Base-by-base conservation (phyloP, 2,329 filamentous ascomycete genomes). In the Aspergillus latus region DNA sequence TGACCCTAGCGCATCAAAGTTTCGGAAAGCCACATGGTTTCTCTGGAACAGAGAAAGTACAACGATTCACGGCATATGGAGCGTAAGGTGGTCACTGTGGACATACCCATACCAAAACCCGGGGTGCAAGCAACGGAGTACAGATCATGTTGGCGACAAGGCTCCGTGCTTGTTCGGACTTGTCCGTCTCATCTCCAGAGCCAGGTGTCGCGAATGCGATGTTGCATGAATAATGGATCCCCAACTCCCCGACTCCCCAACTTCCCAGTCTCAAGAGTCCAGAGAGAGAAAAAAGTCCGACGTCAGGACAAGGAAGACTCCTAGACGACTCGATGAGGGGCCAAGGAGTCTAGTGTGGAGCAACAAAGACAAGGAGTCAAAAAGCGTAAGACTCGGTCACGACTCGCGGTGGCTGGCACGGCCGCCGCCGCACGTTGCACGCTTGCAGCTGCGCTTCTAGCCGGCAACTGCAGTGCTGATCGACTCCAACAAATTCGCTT, bases 11-110 rank as follows among this genome's bases (percentile, higher is more conserved):
- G 21, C 32, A 36, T 13, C n/a, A 51, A 48, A 52, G 29, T 39
- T 51, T 54, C 46, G 56, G 46, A 56, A 58, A 52, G 52, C 58
- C 58, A 60, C 56, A 60, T 60, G 56, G 58, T 51, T 54, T 49
- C 46, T 9, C 34, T 34, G 9, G 15, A 37, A 49, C 46, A 49
- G 39, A 39, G 46, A 39, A 37, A 49, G 32, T 26, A 37, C 39
- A 42, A 16, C 39, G 16, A 21, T 42, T 16, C 44, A 11, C 30
- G 28, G 7, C 30, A 32, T 36, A 32, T 28, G 8, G 8, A 15
- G 13, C 13, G n/a, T 2, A 9, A 5, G 15, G 13, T 29, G n/a
- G 21, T 21, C 26, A 15, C 11, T 9, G 29, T 15, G 16, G 28
- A 7, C 32, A 28, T 8, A 9, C 10, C 13, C 7, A 29, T 47